These are phyloP conservation scores for Mortierella sp. DNA, from an alignment of 371 early-diverging fungal genomes.

Conservation along the genomic window DNA sequence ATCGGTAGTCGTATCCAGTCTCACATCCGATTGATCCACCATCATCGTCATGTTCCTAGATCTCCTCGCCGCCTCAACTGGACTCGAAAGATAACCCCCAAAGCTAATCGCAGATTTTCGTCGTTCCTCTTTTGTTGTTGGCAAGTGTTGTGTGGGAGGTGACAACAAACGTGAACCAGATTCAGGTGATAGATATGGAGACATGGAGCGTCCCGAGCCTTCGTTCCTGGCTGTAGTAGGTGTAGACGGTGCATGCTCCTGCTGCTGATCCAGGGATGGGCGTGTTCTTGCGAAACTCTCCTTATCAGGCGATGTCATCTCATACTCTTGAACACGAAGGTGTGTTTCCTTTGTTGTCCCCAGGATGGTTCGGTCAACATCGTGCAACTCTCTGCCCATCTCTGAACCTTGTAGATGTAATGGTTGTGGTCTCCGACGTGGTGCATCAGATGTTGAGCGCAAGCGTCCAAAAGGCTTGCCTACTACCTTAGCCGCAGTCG, in stretches of 20 bases:
- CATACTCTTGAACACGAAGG: too few relatives aligned
- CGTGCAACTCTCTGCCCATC: not conserved
- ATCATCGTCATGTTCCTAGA: slow-evolving; percentile 22
- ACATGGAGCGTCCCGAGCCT: not conserved
- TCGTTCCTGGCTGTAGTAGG: slow-evolving; percentile 5
- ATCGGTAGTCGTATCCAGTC: slow-evolving; percentile 20
- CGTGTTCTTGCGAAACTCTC: not conserved
- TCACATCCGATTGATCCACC: slow-evolving; percentile 21
- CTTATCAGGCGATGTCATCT: too few relatives aligned
- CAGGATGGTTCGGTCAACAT: slow-evolving; percentile 15
- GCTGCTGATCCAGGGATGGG: not conserved
- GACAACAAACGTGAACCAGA: too few relatives aligned
- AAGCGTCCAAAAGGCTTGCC: slow-evolving; percentile 14
- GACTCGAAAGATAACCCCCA: slow-evolving; percentile 41
- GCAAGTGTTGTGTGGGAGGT: not conserved
- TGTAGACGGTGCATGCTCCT: slow-evolving; percentile 7
- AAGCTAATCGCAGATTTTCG: slow-evolving; percentile 47
- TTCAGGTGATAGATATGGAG: slow-evolving; percentile 7
- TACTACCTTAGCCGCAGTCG: not conserved
- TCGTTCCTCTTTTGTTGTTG: slow-evolving; percentile 40
- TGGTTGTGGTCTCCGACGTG: not conserved
- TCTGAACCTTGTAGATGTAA: not conserved
- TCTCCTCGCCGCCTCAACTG: slow-evolving; percentile 10
- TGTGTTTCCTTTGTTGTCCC: too few relatives aligned
- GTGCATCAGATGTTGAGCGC: slow-evolving; percentile 21